Conservation (phyloP, 768 basidiomycete species). For the Myochromella boudieri region DNA sequence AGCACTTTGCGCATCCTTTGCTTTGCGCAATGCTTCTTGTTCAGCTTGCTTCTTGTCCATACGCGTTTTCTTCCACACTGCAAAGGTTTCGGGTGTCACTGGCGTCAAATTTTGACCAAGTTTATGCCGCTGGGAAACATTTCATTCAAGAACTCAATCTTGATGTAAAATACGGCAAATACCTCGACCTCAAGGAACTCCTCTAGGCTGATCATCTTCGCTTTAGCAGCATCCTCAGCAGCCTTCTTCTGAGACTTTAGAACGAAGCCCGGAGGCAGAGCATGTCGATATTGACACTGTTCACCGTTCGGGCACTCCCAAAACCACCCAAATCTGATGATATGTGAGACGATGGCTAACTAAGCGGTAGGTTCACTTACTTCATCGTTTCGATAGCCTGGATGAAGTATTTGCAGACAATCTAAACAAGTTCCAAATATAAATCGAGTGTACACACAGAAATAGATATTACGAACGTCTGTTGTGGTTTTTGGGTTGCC, state of each 20-base stretch:
- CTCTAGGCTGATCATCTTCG: constrained; percentile 86
- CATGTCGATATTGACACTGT: constrained; percentile 91
- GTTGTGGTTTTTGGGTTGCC: constrained; percentile 93
- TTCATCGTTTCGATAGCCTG: constrained; percentile 93
- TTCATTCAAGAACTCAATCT: background rate
- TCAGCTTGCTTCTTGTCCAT: constrained; percentile 96
- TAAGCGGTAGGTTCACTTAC: constrained; percentile 31
- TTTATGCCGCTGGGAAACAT: constrained; percentile 87
- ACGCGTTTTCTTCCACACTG: constrained; percentile 92
- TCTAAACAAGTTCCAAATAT: constrained; percentile 42
- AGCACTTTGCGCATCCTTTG: constrained; percentile 76
- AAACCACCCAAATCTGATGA: constrained; percentile 83
- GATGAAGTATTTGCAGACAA: constrained; percentile 97
- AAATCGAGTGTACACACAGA: background rate
- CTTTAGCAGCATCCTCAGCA: constrained; percentile 86
- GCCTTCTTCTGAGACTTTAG: constrained; percentile 94
- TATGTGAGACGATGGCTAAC: background rate
- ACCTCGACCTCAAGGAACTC: constrained; percentile 99
- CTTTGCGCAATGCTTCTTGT: constrained; percentile 72
- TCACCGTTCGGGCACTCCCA: constrained; percentile 93
- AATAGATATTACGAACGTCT: constrained; percentile 55
- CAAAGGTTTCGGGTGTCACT: constrained; percentile 89
- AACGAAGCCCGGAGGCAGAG: constrained; percentile 93
- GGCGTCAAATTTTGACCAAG: constrained; percentile 88
- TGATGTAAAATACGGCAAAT: constrained; percentile 17